phyloP scores from a whole-genome alignment of 257 asterid genomes.

The Euphrasia confusa region DNA sequence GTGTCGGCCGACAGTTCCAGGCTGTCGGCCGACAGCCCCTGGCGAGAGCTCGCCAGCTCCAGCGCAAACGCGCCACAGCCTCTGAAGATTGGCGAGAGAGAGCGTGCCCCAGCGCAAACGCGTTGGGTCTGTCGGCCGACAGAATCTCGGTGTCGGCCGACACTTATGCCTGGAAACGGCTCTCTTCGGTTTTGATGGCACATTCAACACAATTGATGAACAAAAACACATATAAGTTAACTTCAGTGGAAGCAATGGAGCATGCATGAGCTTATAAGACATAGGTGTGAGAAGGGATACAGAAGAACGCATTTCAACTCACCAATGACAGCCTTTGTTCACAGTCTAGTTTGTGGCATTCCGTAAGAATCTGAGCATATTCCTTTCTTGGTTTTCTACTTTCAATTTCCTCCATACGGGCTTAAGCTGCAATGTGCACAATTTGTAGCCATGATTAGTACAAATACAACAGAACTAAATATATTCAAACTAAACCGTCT shows the following conservation, averaged over 20 bases:
- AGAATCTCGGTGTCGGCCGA: no score
- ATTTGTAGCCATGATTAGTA: constrained; percentile 18
- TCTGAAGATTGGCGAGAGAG: no score
- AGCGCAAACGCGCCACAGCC: no score
- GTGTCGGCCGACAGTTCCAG: no score
- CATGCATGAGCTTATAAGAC: constrained; percentile 3
- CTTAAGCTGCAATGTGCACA: constrained; percentile 66
- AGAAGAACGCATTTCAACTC: constrained; percentile 30
- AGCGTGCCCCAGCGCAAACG: no score
- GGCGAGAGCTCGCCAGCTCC: no score
- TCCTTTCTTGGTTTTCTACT: constrained; percentile 91
- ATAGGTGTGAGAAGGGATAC: constrained; percentile 2
- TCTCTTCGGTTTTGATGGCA: no score
- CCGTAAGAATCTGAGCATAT: constrained; percentile 80
- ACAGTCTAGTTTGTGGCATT: constrained; percentile 93
- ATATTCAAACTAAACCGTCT: constrained; percentile 4
- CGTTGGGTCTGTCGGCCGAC: no score
- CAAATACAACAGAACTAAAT: constrained; percentile 17
- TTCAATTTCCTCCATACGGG: constrained; percentile 94
- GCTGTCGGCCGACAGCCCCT: no score
- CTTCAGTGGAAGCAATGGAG: constrained; percentile 12
- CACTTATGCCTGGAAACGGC: no score
- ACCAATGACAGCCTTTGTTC: constrained; percentile 96
- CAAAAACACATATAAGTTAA: constrained; percentile 10
- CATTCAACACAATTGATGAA: background rate